phyloP scores from a whole-genome alignment of 192 early-diverging fungal genomes.

The Coemansia sp. region DNA sequence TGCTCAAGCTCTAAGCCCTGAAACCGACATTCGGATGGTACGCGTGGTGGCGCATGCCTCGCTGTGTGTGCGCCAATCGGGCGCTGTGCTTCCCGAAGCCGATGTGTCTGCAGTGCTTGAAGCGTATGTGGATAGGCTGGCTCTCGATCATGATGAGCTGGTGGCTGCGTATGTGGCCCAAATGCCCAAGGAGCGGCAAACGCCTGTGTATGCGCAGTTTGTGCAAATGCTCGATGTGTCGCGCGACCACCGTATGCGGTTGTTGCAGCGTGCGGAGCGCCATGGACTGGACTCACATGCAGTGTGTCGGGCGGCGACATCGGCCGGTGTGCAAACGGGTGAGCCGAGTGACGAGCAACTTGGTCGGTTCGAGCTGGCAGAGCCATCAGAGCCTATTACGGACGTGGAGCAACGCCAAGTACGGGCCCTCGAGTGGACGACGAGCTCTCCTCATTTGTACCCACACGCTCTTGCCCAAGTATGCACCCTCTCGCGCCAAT shows the following conservation, averaged over 20 bases:
- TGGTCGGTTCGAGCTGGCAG: constrained; percentile 23
- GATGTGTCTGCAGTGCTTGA: constrained; percentile 57
- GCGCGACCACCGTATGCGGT: constrained; percentile 33
- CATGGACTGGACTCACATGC: constrained; percentile 47
- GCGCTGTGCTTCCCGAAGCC: constrained; percentile 44
- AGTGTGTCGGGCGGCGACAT: constrained; percentile 47
- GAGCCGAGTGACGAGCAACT: neutral
- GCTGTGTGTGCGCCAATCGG: constrained; percentile 62
- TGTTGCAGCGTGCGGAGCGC: constrained; percentile 43
- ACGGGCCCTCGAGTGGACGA: constrained; percentile 63
- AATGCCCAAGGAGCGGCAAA: constrained; percentile 51
- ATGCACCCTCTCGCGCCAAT: constrained; percentile 57
- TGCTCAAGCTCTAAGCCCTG: constrained; percentile 12
- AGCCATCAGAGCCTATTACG: constrained; percentile 28
- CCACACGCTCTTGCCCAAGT: constrained; percentile 46
- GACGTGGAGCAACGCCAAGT: constrained; percentile 45
- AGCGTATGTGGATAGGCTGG: constrained; percentile 56
- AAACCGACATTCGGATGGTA: constrained; percentile 50
- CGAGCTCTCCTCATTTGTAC: constrained; percentile 47
- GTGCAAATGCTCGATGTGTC: constrained; percentile 42
- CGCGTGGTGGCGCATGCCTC: constrained; percentile 71
- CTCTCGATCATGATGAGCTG: constrained; percentile 37
- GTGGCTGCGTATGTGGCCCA: constrained; percentile 59
- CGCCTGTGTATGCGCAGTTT: constrained; percentile 56
- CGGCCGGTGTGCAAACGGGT: constrained; percentile 22